These are phyloP conservation scores for Magnolia changhungtana DNA, from an alignment of 164 flowering plant species.

Conservation along the genomic window DNA sequence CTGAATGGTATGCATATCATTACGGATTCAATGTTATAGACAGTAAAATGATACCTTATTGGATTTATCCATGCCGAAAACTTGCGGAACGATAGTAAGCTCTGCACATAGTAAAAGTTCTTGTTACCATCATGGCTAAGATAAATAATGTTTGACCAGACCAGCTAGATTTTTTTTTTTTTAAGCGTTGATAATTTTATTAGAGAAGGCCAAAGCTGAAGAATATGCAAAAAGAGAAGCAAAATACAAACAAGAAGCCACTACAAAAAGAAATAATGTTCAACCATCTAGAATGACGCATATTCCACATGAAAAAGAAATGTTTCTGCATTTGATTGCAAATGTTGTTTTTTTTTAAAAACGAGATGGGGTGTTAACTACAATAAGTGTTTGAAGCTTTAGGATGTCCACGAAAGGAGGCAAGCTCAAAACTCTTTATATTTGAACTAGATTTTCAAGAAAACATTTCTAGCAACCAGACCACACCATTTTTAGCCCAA, in stretches of 20 bases:
- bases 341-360: neutral
- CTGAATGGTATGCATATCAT: too few species aligned
- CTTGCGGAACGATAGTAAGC: slow-evolving; percentile 88
- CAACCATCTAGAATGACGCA: neutral
- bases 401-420: neutral
- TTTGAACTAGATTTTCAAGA: neutral
- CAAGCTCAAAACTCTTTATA: slow-evolving; percentile 3
- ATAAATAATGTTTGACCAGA: too few species aligned
- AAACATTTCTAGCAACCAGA: neutral
- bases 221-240: too few species aligned
- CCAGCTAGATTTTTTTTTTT: too few species aligned
- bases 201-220: too few species aligned
- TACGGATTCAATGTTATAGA: too few species aligned
- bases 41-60: slow-evolving; percentile 46
- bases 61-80: slow-evolving; percentile 96
- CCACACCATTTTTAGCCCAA: neutral
- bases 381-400: neutral
- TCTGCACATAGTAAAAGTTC: slow-evolving; percentile 41
- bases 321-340: neutral
- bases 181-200: too few species aligned
- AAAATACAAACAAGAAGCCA: too few species aligned
- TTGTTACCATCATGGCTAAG: too few species aligned
- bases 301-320: neutral
- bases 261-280: neutral
- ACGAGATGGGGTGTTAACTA: neutral